A percentile compares a stretch with the other conserved stretches of the same genome.
phyloP scores from a whole-genome alignment of 2,329 filamentous ascomycete species.

The Venturia asperata region DNA sequence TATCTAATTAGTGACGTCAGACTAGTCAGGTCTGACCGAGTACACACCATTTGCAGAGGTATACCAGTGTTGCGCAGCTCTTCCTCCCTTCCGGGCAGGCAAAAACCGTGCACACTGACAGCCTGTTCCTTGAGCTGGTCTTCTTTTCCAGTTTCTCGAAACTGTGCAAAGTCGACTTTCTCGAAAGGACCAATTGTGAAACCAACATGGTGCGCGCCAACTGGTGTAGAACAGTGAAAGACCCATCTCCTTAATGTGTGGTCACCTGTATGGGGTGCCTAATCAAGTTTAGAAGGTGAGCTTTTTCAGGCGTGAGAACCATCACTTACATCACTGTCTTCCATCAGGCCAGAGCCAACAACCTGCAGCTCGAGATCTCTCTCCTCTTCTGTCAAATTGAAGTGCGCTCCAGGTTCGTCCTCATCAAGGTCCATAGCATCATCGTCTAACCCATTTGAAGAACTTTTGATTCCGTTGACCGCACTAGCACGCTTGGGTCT shows the following conservation, averaged over 20 bases:
- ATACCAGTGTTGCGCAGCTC: conserved; percentile 83
- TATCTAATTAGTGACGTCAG: conserved; percentile 25
- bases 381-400: conserved; percentile 54
- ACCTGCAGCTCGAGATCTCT: conserved; percentile 83
- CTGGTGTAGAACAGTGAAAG: conserved; percentile 68
- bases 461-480: conserved; percentile 14
- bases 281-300: neutral
- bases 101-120: conserved; percentile 84
- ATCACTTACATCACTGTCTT: conserved; percentile 56
- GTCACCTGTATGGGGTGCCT: conserved; percentile 4
- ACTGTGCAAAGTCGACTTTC: conserved; percentile 81
- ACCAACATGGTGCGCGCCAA: conserved; percentile 82
- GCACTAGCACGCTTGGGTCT: conserved; percentile 13
- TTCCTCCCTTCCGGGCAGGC: conserved; percentile 71
- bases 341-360: conserved; percentile 81
- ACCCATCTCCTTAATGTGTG: conserved; percentile 72
- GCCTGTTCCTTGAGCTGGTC: conserved; percentile 84
- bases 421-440: conserved; percentile 29
- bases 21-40: neutral
- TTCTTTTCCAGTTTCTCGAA: conserved; percentile 83
- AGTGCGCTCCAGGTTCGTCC: neutral
- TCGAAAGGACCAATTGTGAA: conserved; percentile 95
- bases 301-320: conserved; percentile 49
- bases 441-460: conserved; percentile 28
- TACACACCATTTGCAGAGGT: conserved; percentile 57